These are phyloP conservation scores for Gnaphalium uliginosum DNA, from an alignment of 129 eudicot species.

Conservation along the genomic window DNA sequence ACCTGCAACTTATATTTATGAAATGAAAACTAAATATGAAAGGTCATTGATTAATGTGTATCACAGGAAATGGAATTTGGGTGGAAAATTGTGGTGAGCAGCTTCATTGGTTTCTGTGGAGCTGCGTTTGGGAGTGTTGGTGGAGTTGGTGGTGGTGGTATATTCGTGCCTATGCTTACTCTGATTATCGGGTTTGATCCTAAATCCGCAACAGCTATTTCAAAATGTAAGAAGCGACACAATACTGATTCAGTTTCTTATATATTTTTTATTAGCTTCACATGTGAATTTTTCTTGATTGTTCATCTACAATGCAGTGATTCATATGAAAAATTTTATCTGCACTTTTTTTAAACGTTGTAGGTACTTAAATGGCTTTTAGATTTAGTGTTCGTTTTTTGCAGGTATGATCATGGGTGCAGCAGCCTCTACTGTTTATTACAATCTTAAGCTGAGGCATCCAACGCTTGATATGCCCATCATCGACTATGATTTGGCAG, in stretches of 20 bases:
- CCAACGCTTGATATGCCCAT: conserved; percentile 89
- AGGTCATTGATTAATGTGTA: conserved; percentile 4
- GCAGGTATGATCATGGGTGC: conserved; percentile 98
- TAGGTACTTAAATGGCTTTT: neutral
- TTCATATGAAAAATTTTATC: too few species aligned
- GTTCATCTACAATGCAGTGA: too few species aligned
- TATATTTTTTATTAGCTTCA: too few species aligned
- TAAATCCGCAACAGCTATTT: conserved; percentile 88
- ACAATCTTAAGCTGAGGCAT: conserved; percentile 81
- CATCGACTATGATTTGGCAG: conserved; percentile 23
- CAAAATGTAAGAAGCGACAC: conserved; percentile 63
- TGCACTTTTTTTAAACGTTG: too few species aligned
- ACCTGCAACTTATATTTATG: neutral
- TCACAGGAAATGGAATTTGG: conserved; percentile 71
- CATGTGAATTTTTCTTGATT: neutral
- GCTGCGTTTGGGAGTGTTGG: conserved; percentile 98
- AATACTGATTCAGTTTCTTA: neutral
- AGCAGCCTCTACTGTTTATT: conserved; percentile 75
- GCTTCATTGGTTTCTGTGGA: conserved; percentile 81
- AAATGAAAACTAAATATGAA: neutral
- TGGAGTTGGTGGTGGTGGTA: conserved; percentile 93
- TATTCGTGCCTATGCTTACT: conserved; percentile 85
- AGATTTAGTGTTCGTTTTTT: neutral
- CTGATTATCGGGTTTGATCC: conserved; percentile 79
- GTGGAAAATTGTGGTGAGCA: conserved; percentile 71